Conservation (phyloP, 2,329 filamentous ascomycete genomes). For the Nemania sp. region DNA sequence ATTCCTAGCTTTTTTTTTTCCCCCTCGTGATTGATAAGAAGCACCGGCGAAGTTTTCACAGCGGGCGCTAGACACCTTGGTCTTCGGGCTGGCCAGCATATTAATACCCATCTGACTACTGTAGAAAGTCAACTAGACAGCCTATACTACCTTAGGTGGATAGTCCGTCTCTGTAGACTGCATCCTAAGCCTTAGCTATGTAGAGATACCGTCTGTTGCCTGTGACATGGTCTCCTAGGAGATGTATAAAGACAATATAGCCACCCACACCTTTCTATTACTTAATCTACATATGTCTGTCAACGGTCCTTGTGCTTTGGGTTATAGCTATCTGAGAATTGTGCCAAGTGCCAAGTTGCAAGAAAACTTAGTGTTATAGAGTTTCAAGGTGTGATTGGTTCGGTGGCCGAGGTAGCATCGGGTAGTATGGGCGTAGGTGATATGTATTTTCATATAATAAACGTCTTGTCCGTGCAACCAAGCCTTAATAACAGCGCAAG, state of each 20-base stretch:
- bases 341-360: too few species aligned
- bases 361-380: too few species aligned
- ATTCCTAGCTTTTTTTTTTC: slow-evolving; percentile 13
- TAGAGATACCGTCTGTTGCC: not conserved
- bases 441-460: not conserved
- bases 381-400: too few species aligned
- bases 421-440: too few species aligned
- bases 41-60: not conserved
- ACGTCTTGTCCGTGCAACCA: not conserved
- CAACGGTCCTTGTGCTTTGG: not conserved
- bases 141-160: not conserved
- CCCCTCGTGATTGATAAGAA: slow-evolving; percentile 15
- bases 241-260: too few species aligned
- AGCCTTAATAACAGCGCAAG: not conserved
- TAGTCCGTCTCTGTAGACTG: not conserved
- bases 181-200: not conserved
- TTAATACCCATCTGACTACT: not conserved
- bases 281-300: too few species aligned
- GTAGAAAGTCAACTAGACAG: not conserved
- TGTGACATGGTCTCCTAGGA: too few species aligned
- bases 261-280: too few species aligned
- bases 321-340: too few species aligned
- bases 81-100: not conserved
- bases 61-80: not conserved
- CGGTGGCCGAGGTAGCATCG: too few species aligned